phyloP scores from a whole-genome alignment of 495 filamentous ascomycete species.

The Neurospora sp. region DNA sequence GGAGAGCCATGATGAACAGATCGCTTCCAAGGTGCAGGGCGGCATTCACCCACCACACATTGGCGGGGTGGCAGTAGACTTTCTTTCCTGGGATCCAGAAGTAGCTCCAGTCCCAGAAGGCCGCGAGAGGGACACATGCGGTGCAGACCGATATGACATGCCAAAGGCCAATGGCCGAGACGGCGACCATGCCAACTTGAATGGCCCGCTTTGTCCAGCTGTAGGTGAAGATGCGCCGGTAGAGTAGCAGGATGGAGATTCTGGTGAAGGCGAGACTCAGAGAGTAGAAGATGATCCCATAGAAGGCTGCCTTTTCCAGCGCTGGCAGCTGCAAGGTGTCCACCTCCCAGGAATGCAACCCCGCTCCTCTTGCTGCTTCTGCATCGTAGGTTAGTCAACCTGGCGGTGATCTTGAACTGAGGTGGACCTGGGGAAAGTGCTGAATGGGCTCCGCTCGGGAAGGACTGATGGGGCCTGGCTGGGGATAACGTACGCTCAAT shows the following conservation, averaged over 20 bases:
- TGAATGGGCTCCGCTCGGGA: neutral
- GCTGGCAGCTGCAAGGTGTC: conserved; percentile 6
- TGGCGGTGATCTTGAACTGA: neutral
- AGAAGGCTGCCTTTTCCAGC: conserved; percentile 17
- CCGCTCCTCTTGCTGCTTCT: conserved; percentile 17
- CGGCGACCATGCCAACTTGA: conserved; percentile 12
- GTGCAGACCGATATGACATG: conserved; percentile 16
- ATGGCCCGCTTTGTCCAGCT: conserved; percentile 16
- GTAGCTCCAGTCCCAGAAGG: conserved; percentile 23
- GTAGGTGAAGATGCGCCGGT: conserved; percentile 23
- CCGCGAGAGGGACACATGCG: conserved; percentile 19
- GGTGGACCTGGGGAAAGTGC: neutral
- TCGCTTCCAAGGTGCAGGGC: conserved; percentile 16
- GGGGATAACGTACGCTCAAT: conserved; percentile 14
- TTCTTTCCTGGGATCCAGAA: conserved; percentile 3
- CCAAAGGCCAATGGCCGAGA: conserved; percentile 17
- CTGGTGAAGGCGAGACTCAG: conserved; percentile 18
- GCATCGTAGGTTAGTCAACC: neutral
- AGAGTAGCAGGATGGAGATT: conserved; percentile 22
- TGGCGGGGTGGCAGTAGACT: conserved; percentile 19
- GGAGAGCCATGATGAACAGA: conserved; percentile 18
- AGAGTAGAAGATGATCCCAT: conserved; percentile 21
- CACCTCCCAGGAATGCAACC: conserved; percentile 16
- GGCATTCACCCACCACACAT: conserved; percentile 22
- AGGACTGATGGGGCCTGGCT: neutral